These are phyloP conservation scores for Paraconiothyrium brasiliense DNA, from an alignment of 2,329 filamentous ascomycete genomes.

Conservation along the genomic window DNA sequence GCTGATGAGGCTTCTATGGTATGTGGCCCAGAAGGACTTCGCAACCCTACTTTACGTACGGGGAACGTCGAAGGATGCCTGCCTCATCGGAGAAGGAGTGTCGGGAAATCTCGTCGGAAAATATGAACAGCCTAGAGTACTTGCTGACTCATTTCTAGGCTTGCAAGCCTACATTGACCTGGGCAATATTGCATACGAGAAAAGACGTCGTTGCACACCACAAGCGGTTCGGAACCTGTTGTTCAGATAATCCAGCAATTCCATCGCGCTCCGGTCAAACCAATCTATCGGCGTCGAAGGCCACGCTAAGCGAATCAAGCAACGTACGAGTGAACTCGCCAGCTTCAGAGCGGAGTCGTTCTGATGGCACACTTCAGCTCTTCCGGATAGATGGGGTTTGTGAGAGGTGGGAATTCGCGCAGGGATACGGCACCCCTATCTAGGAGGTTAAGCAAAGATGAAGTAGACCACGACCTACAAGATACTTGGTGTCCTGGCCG, in stretches of 20 bases:
- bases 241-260: constrained; percentile 3
- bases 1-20: not conserved
- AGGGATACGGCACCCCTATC: not conserved
- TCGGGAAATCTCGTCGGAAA: not conserved
- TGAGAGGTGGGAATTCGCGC: not conserved
- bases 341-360: not conserved
- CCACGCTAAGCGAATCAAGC: not conserved
- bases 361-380: not conserved
- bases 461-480: too few relatives aligned
- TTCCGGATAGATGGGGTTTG: not conserved
- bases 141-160: not conserved
- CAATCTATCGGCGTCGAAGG: not conserved
- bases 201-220: not conserved
- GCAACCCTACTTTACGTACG: not conserved
- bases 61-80: not conserved
- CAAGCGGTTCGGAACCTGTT: not conserved
- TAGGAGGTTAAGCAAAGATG: too few relatives aligned
- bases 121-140: not conserved
- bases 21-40: not conserved
- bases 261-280: not conserved
- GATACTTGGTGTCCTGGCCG: too few relatives aligned
- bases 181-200: not conserved
- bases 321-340: not conserved
- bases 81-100: not conserved
- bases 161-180: not conserved